phyloP scores from a whole-genome alignment of 1,284 basidiomycete species.

The Salmacisia buchloeana region DNA sequence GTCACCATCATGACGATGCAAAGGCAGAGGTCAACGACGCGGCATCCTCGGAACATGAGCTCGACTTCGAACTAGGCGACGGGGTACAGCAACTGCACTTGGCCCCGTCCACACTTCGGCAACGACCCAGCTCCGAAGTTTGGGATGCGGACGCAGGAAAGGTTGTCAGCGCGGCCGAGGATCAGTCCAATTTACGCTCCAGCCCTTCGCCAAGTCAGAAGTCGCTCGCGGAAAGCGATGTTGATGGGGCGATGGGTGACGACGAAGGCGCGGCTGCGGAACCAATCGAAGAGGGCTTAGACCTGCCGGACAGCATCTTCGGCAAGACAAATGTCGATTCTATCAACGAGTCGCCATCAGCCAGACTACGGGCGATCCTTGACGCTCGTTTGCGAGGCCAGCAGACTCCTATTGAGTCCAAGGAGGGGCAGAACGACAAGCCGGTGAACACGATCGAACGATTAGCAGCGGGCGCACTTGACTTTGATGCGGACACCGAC shows the following conservation, averaged over 20 bases:
- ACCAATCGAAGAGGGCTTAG: conserved; percentile 29
- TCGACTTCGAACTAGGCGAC: conserved; percentile 31
- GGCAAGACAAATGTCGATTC: conserved; percentile 5
- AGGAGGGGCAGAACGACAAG: neutral
- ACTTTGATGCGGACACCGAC: conserved; percentile 22
- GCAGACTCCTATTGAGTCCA: conserved; percentile 2
- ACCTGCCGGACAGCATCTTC: conserved; percentile 29
- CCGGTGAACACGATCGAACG: conserved; percentile 10
- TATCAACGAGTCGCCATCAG: neutral
- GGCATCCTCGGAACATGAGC: conserved; percentile 13
- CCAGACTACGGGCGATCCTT: conserved; percentile 24
- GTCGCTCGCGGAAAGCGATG: conserved; percentile 21
- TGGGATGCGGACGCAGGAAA: conserved; percentile 22
- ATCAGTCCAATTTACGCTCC: conserved; percentile 6
- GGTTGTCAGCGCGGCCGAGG: neutral
- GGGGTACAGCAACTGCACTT: conserved; percentile 27
- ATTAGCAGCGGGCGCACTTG: neutral
- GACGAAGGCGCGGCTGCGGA: conserved; percentile 25
- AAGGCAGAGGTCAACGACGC: conserved; percentile 7
- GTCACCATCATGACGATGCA: neutral
- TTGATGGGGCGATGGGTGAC: conserved; percentile 14
- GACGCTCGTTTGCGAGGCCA: conserved; percentile 22
- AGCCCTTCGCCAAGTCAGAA: conserved; percentile 5
- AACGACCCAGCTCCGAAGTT: conserved; percentile 21
- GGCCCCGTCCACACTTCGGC: conserved; percentile 24